Base-by-base conservation (phyloP, 768 basidiomycete genomes). In the Lentinula raphanica region DNA sequence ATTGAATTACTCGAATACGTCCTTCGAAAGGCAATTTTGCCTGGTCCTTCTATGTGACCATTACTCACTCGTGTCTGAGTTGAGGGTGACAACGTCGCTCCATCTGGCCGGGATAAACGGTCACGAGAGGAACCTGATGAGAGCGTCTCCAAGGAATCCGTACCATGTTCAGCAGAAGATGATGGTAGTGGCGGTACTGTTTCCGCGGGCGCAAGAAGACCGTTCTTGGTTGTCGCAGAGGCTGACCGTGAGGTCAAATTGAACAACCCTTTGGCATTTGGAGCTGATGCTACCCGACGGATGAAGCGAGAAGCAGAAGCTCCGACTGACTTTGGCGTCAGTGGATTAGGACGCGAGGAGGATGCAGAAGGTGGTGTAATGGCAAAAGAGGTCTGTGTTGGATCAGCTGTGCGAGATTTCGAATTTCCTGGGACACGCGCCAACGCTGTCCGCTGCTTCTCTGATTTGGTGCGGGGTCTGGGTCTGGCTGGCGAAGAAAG, bases 1-100 rank as follows among this genome's bases (percentile, higher is more conserved):
- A 99, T 98, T 19, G 94, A 96, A 72, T 97, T 96, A 68, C 92
- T 94, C 39, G 93, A 96, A 74, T 99, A 99, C 46, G 97, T 98
- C 67, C 97, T 77, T 58, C 92, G 83, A 71, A 98, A 98, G 28
- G 91, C 82, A 60, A 82, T 74, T 71, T 84, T 84, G 58, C 81
- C 80, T 21, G 85, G 84, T 7, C 78, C 79, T 23, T 78, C 81
- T 57, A 67, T 62, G 23, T 66, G 67, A 38, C 80, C 76, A 56
- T 77, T 82, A 56, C 73, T 73, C 25, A 81, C 71, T 53, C 79
- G 75, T 55, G 77, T 71, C 60, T 77, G 79, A 53, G 74, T 67
- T 63, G 67, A 73, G 60, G 71, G 67, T 61, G 72, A 68, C 50
- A 71, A 68, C 38, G 71, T 67, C 64, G 63, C 63, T 53, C 73